Evolutionary conservation across 169 alveolate species (phyloP), one percentile per base, ranked within the genome.

Genomic region (Amoebophrya sp.): DNA sequence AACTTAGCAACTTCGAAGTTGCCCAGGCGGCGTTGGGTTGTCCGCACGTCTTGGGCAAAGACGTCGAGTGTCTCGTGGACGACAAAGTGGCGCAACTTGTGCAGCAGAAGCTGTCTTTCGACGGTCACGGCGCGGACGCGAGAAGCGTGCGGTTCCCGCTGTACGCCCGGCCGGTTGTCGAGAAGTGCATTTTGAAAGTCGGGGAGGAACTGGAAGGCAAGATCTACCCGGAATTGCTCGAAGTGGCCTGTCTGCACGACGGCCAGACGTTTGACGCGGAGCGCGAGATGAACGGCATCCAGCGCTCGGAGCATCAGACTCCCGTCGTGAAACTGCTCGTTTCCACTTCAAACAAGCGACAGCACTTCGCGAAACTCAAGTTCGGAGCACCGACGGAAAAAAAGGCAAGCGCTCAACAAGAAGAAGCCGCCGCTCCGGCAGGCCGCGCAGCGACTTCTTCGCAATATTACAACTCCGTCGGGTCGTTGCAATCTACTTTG

Each of bases 211-310:
- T 66, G 83, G 12, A 12, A 25, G 83, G 83, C 35, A n/a, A 25
- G 35, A 66, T 66, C 32, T 66, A 66, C 18, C 83, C 83, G 35
- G 35, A 18, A 2, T 0, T 66, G 83, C 29, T 66, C 39, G 83
- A 66, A 25, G 83, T 66, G 1, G 83, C 83, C 32, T 66, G 83
- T 25, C 35, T 66, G 35, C 83, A 66, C 35, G 83, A 66, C 83
- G 83, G 83, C 29, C 83, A 66, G 35, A 66, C 83, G 35, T 66
- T 66, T 25, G 83, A 66, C 83, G 83, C 83, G 10, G 83, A 66
- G 35, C 29, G 38, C 29, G 83, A 66, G 83, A 7, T 66, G 35
- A 66, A 66, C 35, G 83, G 83, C 18, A 2, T 66, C 35, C 12
- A 25, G 38, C 83, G 83, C 39, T 0, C 32, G 38, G 32, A 7